phyloP scores from a whole-genome alignment of 148 eudicot species.

The Vaccinium vitisidaea region DNA sequence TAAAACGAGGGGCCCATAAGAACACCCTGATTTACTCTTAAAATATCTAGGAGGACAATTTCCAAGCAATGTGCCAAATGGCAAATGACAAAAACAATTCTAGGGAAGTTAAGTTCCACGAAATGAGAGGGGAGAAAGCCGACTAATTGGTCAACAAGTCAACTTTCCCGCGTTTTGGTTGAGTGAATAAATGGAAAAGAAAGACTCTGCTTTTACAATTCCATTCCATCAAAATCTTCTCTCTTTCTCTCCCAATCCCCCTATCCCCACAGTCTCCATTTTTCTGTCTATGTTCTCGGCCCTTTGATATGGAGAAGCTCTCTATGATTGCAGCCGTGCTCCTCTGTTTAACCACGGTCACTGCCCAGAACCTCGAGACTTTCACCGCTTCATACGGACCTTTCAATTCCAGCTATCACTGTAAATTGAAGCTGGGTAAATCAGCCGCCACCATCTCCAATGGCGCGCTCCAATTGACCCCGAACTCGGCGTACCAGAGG shows the following conservation, averaged over 20 bases:
- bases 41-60: neutral
- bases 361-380: constrained; percentile 12
- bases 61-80: neutral
- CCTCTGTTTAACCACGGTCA: constrained; percentile 7
- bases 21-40: too few relatives aligned
- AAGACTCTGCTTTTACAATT: neutral
- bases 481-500: constrained; percentile 22
- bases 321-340: neutral
- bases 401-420: constrained; percentile 21
- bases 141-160: neutral
- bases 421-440: constrained; percentile 3
- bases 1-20: too few relatives aligned
- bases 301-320: neutral
- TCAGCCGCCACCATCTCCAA: constrained; percentile 51
- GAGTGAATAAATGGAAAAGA: neutral
- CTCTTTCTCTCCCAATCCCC: too few relatives aligned
- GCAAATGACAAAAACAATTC: neutral
- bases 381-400: constrained; percentile 27
- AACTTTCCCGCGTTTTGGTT: too few relatives aligned
- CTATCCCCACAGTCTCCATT: neutral
- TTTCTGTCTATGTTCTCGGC: neutral
- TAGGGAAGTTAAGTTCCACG: neutral
- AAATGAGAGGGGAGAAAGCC: neutral
- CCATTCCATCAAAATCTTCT: too few relatives aligned
- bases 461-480: constrained; percentile 63